phyloP scores from a whole-genome alignment of 2,329 filamentous ascomycete genomes.

The Sporothrix brasiliensis region DNA sequence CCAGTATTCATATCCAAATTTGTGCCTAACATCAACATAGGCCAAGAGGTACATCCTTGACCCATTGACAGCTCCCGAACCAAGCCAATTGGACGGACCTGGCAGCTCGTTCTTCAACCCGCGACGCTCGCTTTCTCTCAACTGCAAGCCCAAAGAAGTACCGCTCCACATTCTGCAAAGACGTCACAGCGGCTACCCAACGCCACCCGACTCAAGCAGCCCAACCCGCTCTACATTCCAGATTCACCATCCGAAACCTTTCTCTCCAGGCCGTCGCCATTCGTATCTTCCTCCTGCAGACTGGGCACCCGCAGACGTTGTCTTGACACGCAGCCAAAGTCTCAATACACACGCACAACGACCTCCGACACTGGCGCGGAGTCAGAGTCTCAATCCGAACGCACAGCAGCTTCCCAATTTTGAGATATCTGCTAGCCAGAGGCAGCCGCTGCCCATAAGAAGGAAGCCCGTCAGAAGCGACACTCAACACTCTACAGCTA shows the following conservation, averaged over 20 bases:
- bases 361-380: neutral
- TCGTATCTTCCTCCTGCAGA: conserved; percentile 38
- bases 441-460: conserved; percentile 11
- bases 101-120: conserved; percentile 57
- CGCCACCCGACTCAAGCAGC: conserved; percentile 58
- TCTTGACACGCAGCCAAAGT: conserved; percentile 35
- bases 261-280: conserved; percentile 42
- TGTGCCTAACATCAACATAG: conserved; percentile 46
- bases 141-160: conserved; percentile 34
- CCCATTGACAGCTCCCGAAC: conserved; percentile 68
- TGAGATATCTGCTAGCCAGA: conserved; percentile 23
- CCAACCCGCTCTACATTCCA: conserved; percentile 52
- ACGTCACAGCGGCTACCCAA: conserved; percentile 43
- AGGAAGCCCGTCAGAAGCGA: conserved; percentile 11
- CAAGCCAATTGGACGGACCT: conserved; percentile 68
- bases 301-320: conserved; percentile 32
- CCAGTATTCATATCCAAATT: neutral
- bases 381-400: conserved; percentile 23
- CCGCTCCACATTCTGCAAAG: conserved; percentile 35
- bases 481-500: neutral
- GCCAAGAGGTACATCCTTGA: conserved; percentile 69
- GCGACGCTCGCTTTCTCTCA: conserved; percentile 37
- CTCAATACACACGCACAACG: conserved; percentile 25
- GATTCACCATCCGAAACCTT: conserved; percentile 52
- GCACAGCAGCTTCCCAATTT: conserved; percentile 15